These are phyloP conservation scores for Neonectria coccinea DNA, from an alignment of 2,329 filamentous ascomycete genomes.

Conservation along the genomic window DNA sequence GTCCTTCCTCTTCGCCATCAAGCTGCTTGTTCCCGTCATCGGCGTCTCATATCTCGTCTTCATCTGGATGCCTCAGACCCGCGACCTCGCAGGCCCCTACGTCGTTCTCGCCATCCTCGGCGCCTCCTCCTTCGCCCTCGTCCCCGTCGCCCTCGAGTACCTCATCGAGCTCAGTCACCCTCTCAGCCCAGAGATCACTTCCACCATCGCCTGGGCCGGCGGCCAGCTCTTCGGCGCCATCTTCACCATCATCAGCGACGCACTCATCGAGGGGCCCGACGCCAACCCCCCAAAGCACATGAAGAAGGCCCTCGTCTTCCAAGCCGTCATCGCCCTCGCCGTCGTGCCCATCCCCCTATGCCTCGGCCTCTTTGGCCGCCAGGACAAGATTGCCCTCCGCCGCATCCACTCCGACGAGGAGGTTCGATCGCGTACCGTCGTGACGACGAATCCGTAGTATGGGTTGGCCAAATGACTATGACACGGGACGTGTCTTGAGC, in stretches of 20 bases:
- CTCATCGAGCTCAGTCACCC: slow-evolving; percentile 90
- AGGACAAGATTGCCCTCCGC: slow-evolving; percentile 62
- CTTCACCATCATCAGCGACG: slow-evolving; percentile 86
- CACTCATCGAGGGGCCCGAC: slow-evolving; percentile 68
- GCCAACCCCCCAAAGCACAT: slow-evolving; percentile 76
- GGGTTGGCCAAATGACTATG: background rate
- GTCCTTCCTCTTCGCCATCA: slow-evolving; percentile 78
- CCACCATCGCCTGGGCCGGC: slow-evolving; percentile 84
- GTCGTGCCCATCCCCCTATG: slow-evolving; percentile 75
- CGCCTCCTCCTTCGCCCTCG: slow-evolving; percentile 80
- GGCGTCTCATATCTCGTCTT: slow-evolving; percentile 80
- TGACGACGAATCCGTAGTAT: slow-evolving; percentile 34
- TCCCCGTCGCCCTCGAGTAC: slow-evolving; percentile 89
- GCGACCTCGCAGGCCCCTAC: slow-evolving; percentile 75
- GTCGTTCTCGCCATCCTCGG: slow-evolving; percentile 81
- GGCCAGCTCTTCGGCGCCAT: slow-evolving; percentile 88
- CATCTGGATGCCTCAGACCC: slow-evolving; percentile 78
- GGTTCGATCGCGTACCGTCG: slow-evolving; percentile 35
- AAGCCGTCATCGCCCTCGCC: slow-evolving; percentile 76
- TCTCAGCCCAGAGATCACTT: slow-evolving; percentile 85
- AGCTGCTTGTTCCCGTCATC: slow-evolving; percentile 79
- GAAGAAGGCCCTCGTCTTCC: slow-evolving; percentile 80
- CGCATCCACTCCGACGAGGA: slow-evolving; percentile 61
- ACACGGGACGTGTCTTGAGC: background rate
- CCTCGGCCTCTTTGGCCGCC: slow-evolving; percentile 76